Evolutionary conservation across 2,329 filamentous ascomycete genomes (phyloP).

Genomic region (Colletotrichum costaricense): DNA sequence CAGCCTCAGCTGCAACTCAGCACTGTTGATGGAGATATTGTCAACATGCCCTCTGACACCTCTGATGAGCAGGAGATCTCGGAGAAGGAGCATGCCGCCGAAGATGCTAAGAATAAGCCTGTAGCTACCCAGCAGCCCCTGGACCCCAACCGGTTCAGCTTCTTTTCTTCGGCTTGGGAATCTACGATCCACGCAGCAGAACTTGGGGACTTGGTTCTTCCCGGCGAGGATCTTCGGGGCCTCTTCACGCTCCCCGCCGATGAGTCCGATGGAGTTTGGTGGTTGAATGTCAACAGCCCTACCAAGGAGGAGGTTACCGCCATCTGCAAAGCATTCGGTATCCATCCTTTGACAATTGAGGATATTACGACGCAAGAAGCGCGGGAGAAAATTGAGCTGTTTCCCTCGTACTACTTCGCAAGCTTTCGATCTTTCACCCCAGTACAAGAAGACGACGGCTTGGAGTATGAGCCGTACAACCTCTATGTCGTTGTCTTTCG

Average conservation of each 20-base stretch:
- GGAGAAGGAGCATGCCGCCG: slow-evolving; percentile 59
- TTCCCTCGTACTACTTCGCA: slow-evolving; percentile 97
- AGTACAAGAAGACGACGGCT: slow-evolving; percentile 80
- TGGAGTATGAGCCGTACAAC: slow-evolving; percentile 94
- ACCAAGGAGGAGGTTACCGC: slow-evolving; percentile 88
- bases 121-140: slow-evolving; percentile 46
- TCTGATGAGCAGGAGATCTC: slow-evolving; percentile 48
- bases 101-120: slow-evolving; percentile 49
- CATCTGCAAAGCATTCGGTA: slow-evolving; percentile 93
- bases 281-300: slow-evolving; percentile 93
- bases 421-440: slow-evolving; percentile 93
- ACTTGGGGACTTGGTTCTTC: slow-evolving; percentile 87
- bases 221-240: slow-evolving; percentile 88
- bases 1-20: slow-evolving; percentile 50
- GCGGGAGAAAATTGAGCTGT: slow-evolving; percentile 97
- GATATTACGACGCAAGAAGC: slow-evolving; percentile 96
- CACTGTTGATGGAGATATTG: slow-evolving; percentile 67
- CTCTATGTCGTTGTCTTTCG: slow-evolving; percentile 97
- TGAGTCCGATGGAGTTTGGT: slow-evolving; percentile 89
- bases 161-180: slow-evolving; percentile 95
- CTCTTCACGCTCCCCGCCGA: slow-evolving; percentile 78
- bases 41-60: slow-evolving; percentile 63
- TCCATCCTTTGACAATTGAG: slow-evolving; percentile 95
- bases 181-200: slow-evolving; percentile 93
- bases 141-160: slow-evolving; percentile 88